phyloP scores from a whole-genome alignment of 176 grass and related monocot species.

The Rhipidocladum racemiflorum region DNA sequence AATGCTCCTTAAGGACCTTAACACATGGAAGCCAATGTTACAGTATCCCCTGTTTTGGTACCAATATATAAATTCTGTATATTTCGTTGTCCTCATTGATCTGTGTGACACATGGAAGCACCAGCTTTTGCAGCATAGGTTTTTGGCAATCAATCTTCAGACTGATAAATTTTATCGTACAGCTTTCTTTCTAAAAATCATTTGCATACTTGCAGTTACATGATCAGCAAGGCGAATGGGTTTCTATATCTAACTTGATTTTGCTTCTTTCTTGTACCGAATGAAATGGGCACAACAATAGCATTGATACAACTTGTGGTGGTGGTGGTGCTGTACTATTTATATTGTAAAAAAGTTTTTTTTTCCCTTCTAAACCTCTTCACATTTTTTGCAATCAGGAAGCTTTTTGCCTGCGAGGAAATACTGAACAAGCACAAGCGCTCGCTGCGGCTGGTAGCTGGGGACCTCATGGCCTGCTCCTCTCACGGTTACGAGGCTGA shows the following conservation, averaged over 20 bases:
- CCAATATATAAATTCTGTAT: background rate
- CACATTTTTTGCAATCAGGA: slow-evolving; percentile 35
- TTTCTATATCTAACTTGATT: slow-evolving; percentile 25
- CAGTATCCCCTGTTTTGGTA: background rate
- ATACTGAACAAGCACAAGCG: slow-evolving; percentile 49
- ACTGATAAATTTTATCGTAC: slow-evolving; percentile 4
- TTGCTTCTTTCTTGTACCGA: background rate
- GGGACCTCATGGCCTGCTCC: slow-evolving; percentile 86
- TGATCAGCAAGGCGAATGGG: background rate
- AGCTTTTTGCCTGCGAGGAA: slow-evolving; percentile 56
- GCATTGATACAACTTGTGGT: background rate
- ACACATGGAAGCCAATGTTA: background rate
- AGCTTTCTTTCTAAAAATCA: background rate
- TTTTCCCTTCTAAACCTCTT: background rate
- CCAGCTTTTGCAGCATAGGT: background rate
- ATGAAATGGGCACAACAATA: background rate
- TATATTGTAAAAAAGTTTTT: background rate
- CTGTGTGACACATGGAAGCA: background rate
- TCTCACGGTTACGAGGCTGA: slow-evolving; percentile 77
- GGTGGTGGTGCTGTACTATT: background rate
- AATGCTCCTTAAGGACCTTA: background rate
- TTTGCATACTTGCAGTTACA: slow-evolving; percentile 8
- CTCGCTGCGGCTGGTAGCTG: slow-evolving; percentile 64
- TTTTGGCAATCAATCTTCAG: background rate
- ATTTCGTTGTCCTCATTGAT: background rate